Base-by-base conservation (phyloP, 495 filamentous ascomycete genomes). In the Penicillium longicatenatum region DNA sequence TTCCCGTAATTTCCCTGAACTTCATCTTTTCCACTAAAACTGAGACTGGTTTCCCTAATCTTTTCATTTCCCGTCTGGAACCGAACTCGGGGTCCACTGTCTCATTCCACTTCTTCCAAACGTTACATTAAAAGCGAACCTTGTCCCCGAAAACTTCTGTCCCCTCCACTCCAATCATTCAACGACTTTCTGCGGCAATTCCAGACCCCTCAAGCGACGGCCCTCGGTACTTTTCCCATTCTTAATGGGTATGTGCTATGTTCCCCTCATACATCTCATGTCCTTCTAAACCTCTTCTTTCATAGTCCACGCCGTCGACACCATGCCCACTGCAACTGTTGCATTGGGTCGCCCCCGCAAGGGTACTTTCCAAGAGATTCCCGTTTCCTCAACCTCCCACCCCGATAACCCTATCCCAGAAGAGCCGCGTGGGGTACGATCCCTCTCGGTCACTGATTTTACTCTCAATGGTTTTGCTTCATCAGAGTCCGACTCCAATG, bases 351-450 rank as follows among this genome's bases (percentile, higher is more conserved):
- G 63, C 48, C 53, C 62, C 50, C 59, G 62, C 54, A 64, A 67
- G 60, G 59, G 59, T 44, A 70, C 70, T 16, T 66, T 69, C 58
- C 65, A 64, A 52, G 66, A 59, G 26, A 72, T 81, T 37, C 73
- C 75, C n/a, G 65, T 75, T 49, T 77, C 78, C 9, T 69, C 74
- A 8, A 82, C 79, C 29, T 81, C 76, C 35, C 82, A 85, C 66
- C 82, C 83, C 11, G 68, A 80, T 50, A 81, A 85, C 59, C 82
- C 82, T 4, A 77, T 85, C 54, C 83, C 83, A 50, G 73, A 78
- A 65, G 82, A 85, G 60, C 83, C 81, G 39, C 74, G 68, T 17
- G 66, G 69, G 10, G 72, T 77, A 16, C 69, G 73, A 21, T 70
- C 75, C 3, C 65, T 77, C 8, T 75, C 75, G 10, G 62, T 75